Evolutionary conservation across 1,284 basidiomycete species (phyloP).

Genomic region (Melanopsichium pennsylvanicum): DNA sequence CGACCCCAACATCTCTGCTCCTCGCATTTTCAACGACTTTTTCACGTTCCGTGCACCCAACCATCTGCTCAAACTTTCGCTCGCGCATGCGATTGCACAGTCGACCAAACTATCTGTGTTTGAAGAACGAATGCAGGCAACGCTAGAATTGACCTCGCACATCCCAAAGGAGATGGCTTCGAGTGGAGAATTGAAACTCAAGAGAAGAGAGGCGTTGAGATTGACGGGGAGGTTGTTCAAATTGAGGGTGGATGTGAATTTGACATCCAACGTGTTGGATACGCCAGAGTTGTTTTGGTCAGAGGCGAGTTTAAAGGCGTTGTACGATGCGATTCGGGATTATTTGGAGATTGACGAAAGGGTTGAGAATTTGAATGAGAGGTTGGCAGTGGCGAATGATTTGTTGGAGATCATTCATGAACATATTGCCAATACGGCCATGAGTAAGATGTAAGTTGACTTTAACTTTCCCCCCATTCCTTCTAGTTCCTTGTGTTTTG

Average conservation of each 20-base stretch:
- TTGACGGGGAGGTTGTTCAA: constrained; percentile 89
- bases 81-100: constrained; percentile 92
- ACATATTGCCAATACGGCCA: constrained; percentile 86
- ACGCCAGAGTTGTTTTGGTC: constrained; percentile 95
- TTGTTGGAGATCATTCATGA: constrained; percentile 80
- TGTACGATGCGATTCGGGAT: constrained; percentile 91
- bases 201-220: constrained; percentile 81
- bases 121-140: constrained; percentile 80
- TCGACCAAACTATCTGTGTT: constrained; percentile 89
- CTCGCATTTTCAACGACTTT: constrained; percentile 81
- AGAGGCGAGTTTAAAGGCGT: constrained; percentile 84
- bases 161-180: constrained; percentile 85
- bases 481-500: not conserved
- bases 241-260: constrained; percentile 85
- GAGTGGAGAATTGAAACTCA: constrained; percentile 80
- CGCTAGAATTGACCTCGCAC: constrained; percentile 79
- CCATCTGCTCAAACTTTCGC: constrained; percentile 75
- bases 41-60: constrained; percentile 77
- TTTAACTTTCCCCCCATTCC: not conserved
- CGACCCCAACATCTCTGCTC: constrained; percentile 81
- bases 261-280: constrained; percentile 90
- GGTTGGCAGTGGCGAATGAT: constrained; percentile 82
- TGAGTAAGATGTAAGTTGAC: constrained; percentile 69
- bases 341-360: constrained; percentile 91
- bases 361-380: constrained; percentile 87